Evolutionary conservation across 208 protist species (phyloP).

Genomic region (Trypanosoma avium): DNA sequence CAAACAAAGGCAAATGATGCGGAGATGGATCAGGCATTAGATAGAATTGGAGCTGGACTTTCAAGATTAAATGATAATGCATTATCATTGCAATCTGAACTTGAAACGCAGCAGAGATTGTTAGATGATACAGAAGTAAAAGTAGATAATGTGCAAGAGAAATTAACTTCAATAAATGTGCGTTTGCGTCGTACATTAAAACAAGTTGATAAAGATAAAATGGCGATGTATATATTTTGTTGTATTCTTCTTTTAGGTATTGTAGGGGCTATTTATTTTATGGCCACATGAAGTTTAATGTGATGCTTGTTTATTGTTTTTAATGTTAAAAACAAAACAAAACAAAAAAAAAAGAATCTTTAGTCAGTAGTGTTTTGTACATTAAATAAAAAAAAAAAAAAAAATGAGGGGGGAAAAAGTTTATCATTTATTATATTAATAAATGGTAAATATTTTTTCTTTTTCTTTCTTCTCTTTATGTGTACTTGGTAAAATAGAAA

Average conservation of each 20-base stretch:
- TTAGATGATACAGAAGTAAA: conserved; percentile 46
- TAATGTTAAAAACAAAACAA: too few relatives aligned
- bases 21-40: conserved; percentile 65
- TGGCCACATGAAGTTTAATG: conserved; percentile 4
- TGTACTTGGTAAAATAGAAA: not conserved
- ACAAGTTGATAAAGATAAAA: conserved; percentile 44
- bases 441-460: not conserved
- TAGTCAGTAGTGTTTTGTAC: too few relatives aligned
- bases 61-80: conserved; percentile 69
- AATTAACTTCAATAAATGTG: conserved; percentile 50
- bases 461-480: conserved; percentile 9
- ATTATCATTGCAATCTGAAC: conserved; percentile 52
- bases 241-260: conserved; percentile 35
- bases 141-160: conserved; percentile 38
- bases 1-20: conserved; percentile 48
- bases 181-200: conserved; percentile 51
- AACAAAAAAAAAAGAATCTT: too few relatives aligned
- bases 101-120: conserved; percentile 45
- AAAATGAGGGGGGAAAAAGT: too few relatives aligned
- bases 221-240: conserved; percentile 39
- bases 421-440: too few relatives aligned
- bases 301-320: too few relatives aligned
- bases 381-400: too few relatives aligned
- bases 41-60: conserved; percentile 58
- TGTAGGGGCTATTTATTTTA: conserved; percentile 30